A percentile compares a stretch with the other conserved stretches of the same genome.
Evolutionary conservation across 108 stramenopile genomes (phyloP).

Genomic region (Schizochytrium sp.): DNA sequence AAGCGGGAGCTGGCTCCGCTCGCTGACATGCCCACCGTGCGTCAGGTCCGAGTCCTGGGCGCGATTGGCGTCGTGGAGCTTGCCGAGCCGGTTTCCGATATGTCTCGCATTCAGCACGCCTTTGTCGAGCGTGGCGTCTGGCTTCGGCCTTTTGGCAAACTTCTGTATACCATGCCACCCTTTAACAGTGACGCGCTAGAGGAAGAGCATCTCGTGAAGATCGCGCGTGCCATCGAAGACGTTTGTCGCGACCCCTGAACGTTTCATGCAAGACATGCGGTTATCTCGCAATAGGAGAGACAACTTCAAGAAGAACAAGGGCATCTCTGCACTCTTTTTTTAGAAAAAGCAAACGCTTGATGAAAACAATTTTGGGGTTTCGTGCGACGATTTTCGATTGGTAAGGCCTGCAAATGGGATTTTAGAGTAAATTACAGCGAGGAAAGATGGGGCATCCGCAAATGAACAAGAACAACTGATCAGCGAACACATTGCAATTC

Average conservation of each 20-base stretch:
- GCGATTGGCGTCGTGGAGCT: slow-evolving; percentile 75
- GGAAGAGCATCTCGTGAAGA: slow-evolving; percentile 42
- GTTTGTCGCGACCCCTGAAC: background rate
- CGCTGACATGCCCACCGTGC: slow-evolving; percentile 41
- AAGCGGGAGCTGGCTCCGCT: slow-evolving; percentile 44
- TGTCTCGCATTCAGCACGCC: slow-evolving; percentile 47
- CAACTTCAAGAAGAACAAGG: too few species aligned
- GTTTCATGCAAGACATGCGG: too few species aligned
- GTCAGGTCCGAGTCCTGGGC: slow-evolving; percentile 69
- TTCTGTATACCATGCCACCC: slow-evolving; percentile 76
- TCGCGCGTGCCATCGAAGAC: slow-evolving; percentile 11
- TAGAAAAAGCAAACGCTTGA: too few species aligned
- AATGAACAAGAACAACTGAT: too few species aligned
- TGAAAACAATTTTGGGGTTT: too few species aligned
- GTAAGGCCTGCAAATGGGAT: too few species aligned
- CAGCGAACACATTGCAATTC: too few species aligned
- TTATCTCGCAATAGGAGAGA: too few species aligned
- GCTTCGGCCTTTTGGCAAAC: slow-evolving; percentile 69
- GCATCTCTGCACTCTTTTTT: too few species aligned
- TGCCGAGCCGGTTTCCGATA: slow-evolving; percentile 51
- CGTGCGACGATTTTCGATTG: too few species aligned
- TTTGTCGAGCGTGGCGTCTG: slow-evolving; percentile 63
- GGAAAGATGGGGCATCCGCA: too few species aligned
- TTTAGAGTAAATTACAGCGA: too few species aligned
- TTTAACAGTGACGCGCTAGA: slow-evolving; percentile 49